Evolutionary conservation across 2,329 filamentous ascomycete genomes (phyloP).

Genomic region (Bretziella fagacearum): DNA sequence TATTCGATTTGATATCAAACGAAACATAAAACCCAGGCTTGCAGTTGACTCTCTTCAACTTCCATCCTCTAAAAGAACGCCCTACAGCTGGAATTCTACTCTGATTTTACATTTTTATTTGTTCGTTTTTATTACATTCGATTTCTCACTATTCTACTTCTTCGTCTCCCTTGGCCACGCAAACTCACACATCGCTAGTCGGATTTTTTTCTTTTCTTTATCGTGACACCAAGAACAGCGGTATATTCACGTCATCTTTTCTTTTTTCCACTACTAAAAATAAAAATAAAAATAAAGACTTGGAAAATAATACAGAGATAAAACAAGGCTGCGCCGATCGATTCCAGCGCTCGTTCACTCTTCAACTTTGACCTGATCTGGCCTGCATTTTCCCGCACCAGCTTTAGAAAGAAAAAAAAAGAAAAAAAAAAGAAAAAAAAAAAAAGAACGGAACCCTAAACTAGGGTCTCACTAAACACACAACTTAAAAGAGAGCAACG

Average conservation of each 20-base stretch:
- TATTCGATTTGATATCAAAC: constrained; percentile 12
- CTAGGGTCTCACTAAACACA: too few relatives aligned
- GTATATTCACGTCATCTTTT: neutral
- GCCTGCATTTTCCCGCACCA: neutral
- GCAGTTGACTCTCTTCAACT: neutral
- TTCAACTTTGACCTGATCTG: neutral
- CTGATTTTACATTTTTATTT: neutral
- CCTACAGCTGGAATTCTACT: constrained; percentile 7
- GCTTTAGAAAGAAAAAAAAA: neutral
- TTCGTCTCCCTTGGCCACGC: neutral
- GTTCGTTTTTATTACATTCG: constrained; percentile 1
- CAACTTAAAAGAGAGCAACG: constrained; percentile 16
- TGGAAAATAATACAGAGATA: neutral
- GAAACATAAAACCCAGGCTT: neutral
- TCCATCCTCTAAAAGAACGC: neutral
- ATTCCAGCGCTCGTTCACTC: neutral
- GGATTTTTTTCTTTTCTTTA: neutral
- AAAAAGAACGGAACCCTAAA: neutral
- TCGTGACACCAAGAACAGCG: neutral
- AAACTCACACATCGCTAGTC: neutral
- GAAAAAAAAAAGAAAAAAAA: neutral
- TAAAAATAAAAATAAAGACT: constrained; percentile 1
- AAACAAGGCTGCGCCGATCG: constrained; percentile 1
- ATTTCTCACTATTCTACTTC: neutral
- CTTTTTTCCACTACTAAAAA: neutral